Evolutionary conservation across 129 eudicot genomes (phyloP).

Genomic region (Flaveria sonorensis): DNA sequence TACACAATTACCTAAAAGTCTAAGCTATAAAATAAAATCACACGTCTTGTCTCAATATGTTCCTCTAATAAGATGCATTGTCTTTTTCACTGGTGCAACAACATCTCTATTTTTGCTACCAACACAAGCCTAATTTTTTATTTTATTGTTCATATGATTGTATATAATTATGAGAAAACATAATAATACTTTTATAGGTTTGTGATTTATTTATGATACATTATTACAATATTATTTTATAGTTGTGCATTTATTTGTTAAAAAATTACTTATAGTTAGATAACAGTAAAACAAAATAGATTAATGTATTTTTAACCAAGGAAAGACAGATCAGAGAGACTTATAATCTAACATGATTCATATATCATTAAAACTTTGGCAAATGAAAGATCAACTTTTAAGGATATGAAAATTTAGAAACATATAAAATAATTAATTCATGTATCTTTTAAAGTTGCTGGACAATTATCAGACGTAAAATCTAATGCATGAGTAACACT

Average conservation of each 20-base stretch:
- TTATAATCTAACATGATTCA: too few species aligned
- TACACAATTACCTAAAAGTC: conserved; percentile 26
- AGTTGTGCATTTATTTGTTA: too few species aligned
- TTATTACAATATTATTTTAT: too few species aligned
- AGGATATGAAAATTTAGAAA: too few species aligned
- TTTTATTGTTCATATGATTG: conserved; percentile 20
- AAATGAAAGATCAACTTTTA: too few species aligned
- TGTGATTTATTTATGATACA: neutral
- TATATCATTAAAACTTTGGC: too few species aligned
- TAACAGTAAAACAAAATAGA: too few species aligned
- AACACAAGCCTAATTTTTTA: conserved; percentile 22
- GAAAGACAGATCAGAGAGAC: too few species aligned
- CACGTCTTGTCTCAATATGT: conserved; percentile 35
- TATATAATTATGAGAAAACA: neutral
- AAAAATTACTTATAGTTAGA: too few species aligned
- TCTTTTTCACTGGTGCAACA: conserved; percentile 30
- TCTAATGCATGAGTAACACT: neutral
- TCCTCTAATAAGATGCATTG: conserved; percentile 27
- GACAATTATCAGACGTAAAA: neutral
- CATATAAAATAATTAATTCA: too few species aligned
- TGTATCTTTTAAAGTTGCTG: too few species aligned
- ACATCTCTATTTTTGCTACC: conserved; percentile 29
- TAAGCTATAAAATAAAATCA: conserved; percentile 32
- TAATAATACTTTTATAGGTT: neutral
- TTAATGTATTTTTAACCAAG: too few species aligned